phyloP scores from a whole-genome alignment of 1,284 basidiomycete species.

The Marasmius oreades region DNA sequence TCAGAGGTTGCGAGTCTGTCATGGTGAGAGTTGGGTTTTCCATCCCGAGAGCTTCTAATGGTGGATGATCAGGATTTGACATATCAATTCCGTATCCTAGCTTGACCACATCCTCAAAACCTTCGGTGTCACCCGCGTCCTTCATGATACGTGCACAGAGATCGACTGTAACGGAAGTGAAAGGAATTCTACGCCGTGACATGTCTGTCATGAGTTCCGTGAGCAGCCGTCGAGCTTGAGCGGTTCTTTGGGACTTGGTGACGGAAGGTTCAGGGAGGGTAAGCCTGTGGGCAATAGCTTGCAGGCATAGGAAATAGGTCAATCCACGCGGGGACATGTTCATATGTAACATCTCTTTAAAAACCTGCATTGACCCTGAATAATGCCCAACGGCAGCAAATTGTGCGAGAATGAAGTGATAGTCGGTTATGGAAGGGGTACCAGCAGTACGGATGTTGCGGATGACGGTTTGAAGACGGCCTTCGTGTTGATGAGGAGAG shows the following conservation, averaged over 20 bases:
- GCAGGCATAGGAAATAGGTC: constrained; percentile 62
- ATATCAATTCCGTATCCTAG: constrained; percentile 72
- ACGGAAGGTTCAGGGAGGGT: constrained; percentile 46
- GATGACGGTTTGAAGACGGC: constrained; percentile 60
- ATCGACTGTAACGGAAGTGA: constrained; percentile 60
- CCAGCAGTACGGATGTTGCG: constrained; percentile 61
- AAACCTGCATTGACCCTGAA: constrained; percentile 52
- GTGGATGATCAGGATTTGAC: constrained; percentile 60
- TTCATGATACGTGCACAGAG: constrained; percentile 64
- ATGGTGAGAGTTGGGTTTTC: constrained; percentile 15
- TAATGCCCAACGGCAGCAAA: constrained; percentile 71
- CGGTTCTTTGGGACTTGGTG: constrained; percentile 30
- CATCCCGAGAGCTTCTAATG: constrained; percentile 39
- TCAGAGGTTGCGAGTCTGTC: constrained; percentile 21
- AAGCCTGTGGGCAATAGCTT: constrained; percentile 63
- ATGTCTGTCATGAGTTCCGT: constrained; percentile 56
- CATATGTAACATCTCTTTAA: constrained; percentile 51
- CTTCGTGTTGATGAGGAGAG: constrained; percentile 51
- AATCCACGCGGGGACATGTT: constrained; percentile 36
- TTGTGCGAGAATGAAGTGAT: constrained; percentile 67
- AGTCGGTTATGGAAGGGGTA: constrained; percentile 58
- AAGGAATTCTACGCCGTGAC: constrained; percentile 40
- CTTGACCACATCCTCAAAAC: constrained; percentile 56
- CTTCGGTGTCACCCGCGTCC: constrained; percentile 50
- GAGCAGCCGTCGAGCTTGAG: constrained; percentile 43